Base-by-base conservation (phyloP, 164 flowering plant genomes). In the Buxus sempervirens region DNA sequence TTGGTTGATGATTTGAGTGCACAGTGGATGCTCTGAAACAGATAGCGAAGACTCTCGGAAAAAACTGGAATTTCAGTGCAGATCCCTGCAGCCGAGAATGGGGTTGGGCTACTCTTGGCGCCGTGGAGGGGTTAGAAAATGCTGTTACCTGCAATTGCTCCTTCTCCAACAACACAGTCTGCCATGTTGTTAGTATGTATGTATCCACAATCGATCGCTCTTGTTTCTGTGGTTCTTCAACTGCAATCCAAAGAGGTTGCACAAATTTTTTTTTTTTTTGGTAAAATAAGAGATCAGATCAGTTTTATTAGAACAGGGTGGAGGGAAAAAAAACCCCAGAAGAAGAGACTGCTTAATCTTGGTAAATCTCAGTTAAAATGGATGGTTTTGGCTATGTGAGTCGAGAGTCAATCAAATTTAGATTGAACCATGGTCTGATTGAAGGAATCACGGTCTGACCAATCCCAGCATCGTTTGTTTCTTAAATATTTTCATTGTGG, bases 11-110 rank as follows among this genome's bases (percentile, higher is more conserved):
- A 32, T 32, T 32, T 32, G 38, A 32, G 51, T 25, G 23, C 42
- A 63, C 71, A 79, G 81, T 85, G 72, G 57, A 72, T 12, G 70
- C 82, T 20, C 56, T 88, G 25, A 14, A 24, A 9, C 76, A 79
- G 23, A 72, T 82, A 66, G 89, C 77, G 20, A 71, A 63, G 61
- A 76, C 75, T 14, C 19, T 85, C 38, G 85, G 85, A 62, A 88
- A 85, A 75, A 59, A 84, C 51, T 87, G 92, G 92, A 53, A 85
- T 60, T 87, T 85, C 71, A 73, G 71, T 20, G 81, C 72, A 18
- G 84, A 85, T 82, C 89, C 89, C 12, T 88, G 92, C 71, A 73
- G 78, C 10, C 73, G 74, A 28, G 18, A 62, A 21, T 14, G 14
- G 13, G 80, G 77, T 20, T 84, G 86, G 88, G 55, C 1, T 1